These are phyloP conservation scores for Ganoderma lingzhi DNA, from an alignment of 1,284 basidiomycete species.

Conservation along the genomic window DNA sequence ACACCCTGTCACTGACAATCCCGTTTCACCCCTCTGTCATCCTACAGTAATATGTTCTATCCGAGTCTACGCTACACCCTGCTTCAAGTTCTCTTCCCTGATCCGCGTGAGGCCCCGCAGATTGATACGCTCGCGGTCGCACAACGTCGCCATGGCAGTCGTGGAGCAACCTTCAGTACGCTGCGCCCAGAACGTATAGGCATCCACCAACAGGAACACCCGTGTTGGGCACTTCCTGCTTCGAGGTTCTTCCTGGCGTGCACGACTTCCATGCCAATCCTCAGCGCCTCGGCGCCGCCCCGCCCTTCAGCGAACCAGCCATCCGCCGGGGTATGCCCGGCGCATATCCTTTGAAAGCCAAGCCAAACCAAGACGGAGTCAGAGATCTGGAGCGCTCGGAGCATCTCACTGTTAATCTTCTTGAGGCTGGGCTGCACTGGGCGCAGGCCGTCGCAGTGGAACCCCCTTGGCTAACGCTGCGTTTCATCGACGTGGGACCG, in stretches of 20 bases:
- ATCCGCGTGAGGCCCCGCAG: background rate
- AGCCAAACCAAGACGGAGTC: background rate
- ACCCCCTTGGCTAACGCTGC: background rate
- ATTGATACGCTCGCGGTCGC: background rate
- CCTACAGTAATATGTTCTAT: background rate
- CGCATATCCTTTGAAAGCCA: background rate
- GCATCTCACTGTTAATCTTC: background rate
- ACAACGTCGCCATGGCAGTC: background rate
- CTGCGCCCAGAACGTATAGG: background rate
- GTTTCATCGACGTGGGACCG: background rate
- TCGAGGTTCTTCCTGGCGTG: background rate
- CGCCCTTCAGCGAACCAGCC: background rate
- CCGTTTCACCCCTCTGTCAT: background rate
- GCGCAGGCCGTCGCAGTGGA: background rate
- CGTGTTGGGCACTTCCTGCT: background rate
- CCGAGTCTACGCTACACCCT: background rate
- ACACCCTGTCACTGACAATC: background rate
- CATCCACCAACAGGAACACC: background rate
- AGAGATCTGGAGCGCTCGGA: background rate
- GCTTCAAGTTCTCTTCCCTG: background rate
- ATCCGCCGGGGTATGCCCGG: background rate
- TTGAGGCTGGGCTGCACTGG: background rate
- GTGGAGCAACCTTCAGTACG: background rate
- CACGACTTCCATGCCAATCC: background rate
- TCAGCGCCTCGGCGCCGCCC: background rate